Conservation (phyloP, 148 eudicot genomes). For the Simmondsia chinensis region DNA sequence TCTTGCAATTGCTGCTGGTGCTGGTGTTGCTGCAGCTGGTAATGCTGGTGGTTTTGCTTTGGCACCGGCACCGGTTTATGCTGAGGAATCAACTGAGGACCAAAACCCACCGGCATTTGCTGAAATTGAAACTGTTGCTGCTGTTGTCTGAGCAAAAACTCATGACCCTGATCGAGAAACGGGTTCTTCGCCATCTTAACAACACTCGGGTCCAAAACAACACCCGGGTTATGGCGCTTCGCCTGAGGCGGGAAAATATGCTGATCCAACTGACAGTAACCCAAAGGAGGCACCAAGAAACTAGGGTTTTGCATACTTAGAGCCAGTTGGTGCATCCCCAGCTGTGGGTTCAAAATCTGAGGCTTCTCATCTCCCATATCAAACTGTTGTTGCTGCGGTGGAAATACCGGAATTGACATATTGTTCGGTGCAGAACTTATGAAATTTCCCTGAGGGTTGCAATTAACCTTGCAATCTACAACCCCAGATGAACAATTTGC, state of each 20-base stretch:
- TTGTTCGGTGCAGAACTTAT: not conserved
- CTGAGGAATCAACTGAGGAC: constrained; percentile 10
- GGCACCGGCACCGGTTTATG: constrained; percentile 12
- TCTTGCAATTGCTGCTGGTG: constrained; percentile 15
- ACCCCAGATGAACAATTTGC: not conserved
- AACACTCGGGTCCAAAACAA: constrained; percentile 3
- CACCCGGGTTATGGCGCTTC: constrained; percentile 20
- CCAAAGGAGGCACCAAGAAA: constrained; percentile 1
- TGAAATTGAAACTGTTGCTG: constrained; percentile 6
- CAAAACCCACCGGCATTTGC: constrained; percentile 1
- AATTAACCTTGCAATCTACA: not conserved
- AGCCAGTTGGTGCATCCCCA: constrained; percentile 3
- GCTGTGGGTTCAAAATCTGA: constrained; percentile 16
- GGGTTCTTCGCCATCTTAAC: constrained; percentile 9
- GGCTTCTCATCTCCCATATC: constrained; percentile 18
- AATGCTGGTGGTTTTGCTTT: constrained; percentile 8
- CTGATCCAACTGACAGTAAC: constrained; percentile 8
- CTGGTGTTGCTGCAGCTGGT: not conserved
- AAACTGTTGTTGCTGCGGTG: constrained; percentile 13
- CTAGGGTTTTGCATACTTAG: constrained; percentile 7
- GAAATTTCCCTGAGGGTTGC: constrained; percentile 9
- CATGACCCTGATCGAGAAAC: constrained; percentile 12
- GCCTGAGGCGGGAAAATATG: constrained; percentile 9
- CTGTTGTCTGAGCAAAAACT: constrained; percentile 11
- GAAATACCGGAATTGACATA: not conserved